A percentile compares a stretch with the other conserved stretches of the same genome.
Evolutionary conservation across 2,329 filamentous ascomycete species (phyloP).

Genomic region (Penicillium aurantiogriseum): DNA sequence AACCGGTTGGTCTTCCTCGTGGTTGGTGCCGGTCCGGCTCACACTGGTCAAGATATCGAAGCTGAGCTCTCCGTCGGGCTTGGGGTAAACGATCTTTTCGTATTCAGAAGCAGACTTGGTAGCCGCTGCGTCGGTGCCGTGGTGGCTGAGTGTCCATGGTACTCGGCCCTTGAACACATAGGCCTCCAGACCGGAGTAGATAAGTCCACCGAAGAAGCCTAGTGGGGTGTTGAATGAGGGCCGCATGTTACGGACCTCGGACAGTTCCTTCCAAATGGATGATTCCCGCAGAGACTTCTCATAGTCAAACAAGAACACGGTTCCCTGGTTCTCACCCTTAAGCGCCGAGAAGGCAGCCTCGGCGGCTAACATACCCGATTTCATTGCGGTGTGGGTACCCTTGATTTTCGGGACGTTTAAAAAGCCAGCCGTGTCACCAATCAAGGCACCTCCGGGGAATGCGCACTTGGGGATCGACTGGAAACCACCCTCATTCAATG

Average conservation of each 20-base stretch:
- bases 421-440: constrained; percentile 94
- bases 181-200: constrained; percentile 92
- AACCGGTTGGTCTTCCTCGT: constrained; percentile 97
- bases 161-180: constrained; percentile 79
- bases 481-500: constrained; percentile 90
- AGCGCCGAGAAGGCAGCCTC: constrained; percentile 85
- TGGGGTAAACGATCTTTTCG: constrained; percentile 91
- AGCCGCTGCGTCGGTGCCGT: constrained; percentile 69
- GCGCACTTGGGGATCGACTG: constrained; percentile 97
- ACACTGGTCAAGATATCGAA: constrained; percentile 97
- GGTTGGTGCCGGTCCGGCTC: constrained; percentile 92
- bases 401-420: constrained; percentile 98
- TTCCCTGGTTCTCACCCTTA: constrained; percentile 55
- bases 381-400: constrained; percentile 97
- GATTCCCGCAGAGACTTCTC: constrained; percentile 84
- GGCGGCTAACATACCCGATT: constrained; percentile 92
- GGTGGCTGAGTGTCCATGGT: constrained; percentile 92
- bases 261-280: constrained; percentile 89
- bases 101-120: constrained; percentile 78
- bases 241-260: constrained; percentile 94
- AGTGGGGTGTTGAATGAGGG: constrained; percentile 88
- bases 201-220: constrained; percentile 81
- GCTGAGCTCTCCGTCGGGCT: constrained; percentile 89
- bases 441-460: constrained; percentile 91
- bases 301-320: constrained; percentile 91